Evolutionary conservation across 768 basidiomycete genomes (phyloP).

Genomic region (Punctularia strigosozonata): DNA sequence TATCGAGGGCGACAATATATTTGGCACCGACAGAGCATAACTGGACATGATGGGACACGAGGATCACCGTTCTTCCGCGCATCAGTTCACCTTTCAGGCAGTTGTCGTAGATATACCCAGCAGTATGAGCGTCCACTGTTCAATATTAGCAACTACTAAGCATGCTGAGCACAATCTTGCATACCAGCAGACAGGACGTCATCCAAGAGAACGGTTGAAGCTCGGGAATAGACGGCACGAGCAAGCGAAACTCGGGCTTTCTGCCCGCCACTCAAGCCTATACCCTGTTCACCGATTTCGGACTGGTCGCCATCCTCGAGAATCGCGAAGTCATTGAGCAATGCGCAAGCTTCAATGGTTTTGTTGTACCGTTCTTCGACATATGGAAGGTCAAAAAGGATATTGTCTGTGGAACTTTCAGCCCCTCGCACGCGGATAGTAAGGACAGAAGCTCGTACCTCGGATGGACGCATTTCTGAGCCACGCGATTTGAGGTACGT

Average conservation of each 20-base stretch:
- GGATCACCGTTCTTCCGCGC: slow-evolving; percentile 66
- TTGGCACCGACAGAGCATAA: slow-evolving; percentile 70
- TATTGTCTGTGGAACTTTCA: slow-evolving; percentile 39
- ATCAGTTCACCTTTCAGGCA: slow-evolving; percentile 75
- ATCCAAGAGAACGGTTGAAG: slow-evolving; percentile 71
- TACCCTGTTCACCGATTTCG: slow-evolving; percentile 82
- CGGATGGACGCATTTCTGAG: slow-evolving; percentile 62
- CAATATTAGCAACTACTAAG: not conserved
- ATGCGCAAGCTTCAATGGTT: slow-evolving; percentile 60
- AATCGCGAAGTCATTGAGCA: slow-evolving; percentile 66
- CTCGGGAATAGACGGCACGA: slow-evolving; percentile 84
- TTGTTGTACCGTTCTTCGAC: slow-evolving; percentile 62
- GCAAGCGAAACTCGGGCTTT: slow-evolving; percentile 58
- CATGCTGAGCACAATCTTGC: slow-evolving; percentile 1
- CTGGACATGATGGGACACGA: slow-evolving; percentile 93
- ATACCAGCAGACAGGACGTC: slow-evolving; percentile 53
- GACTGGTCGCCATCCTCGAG: slow-evolving; percentile 83
- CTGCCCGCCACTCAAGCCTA: slow-evolving; percentile 46
- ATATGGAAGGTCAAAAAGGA: slow-evolving; percentile 70
- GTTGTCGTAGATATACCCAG: slow-evolving; percentile 68
- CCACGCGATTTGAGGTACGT: slow-evolving; percentile 69
- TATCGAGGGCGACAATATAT: slow-evolving; percentile 77
- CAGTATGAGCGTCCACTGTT: slow-evolving; percentile 76
- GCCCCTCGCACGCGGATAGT: slow-evolving; percentile 3
- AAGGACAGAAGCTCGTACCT: slow-evolving; percentile 16